phyloP scores from a whole-genome alignment of 495 filamentous ascomycete genomes.

The Clohesyomyces aquaticus region DNA sequence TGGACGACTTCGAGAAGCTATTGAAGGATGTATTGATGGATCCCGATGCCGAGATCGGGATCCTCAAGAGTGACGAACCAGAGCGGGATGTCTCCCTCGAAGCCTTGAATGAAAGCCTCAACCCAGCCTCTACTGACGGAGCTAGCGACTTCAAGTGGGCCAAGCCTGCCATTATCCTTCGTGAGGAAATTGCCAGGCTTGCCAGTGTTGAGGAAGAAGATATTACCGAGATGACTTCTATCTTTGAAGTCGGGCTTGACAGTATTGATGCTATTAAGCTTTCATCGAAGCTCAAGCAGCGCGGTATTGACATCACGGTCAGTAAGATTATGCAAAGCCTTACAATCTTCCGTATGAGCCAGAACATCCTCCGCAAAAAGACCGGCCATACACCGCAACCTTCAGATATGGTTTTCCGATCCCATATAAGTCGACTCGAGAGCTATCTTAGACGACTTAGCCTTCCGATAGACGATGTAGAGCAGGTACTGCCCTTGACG shows the following conservation, averaged over 20 bases:
- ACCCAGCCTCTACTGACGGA: conserved; percentile 17
- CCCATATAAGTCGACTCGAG: conserved; percentile 44
- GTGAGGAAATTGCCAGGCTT: conserved; percentile 63
- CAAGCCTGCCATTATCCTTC: conserved; percentile 53
- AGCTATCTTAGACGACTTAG: conserved; percentile 13
- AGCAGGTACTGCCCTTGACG: conserved; percentile 64
- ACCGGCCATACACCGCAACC: neutral
- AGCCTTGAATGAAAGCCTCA: neutral
- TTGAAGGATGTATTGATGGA: conserved; percentile 39
- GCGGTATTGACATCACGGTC: conserved; percentile 62
- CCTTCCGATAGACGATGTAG: conserved; percentile 48
- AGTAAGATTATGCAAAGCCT: conserved; percentile 71
- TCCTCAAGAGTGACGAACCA: neutral
- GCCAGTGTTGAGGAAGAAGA: conserved; percentile 55
- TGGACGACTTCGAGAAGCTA: conserved; percentile 49
- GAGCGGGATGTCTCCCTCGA: neutral
- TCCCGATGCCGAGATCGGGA: conserved; percentile 24
- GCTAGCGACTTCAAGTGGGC: conserved; percentile 58
- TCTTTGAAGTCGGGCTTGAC: conserved; percentile 68
- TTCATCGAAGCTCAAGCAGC: conserved; percentile 63
- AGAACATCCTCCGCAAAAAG: conserved; percentile 28
- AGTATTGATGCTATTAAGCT: conserved; percentile 73
- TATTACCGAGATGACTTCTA: conserved; percentile 59
- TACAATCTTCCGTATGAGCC: conserved; percentile 61
- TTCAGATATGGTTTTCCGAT: conserved; percentile 27